These are phyloP conservation scores for Euphorbia schlechtendalii DNA, from an alignment of 441 rosid genomes.

Conservation along the genomic window DNA sequence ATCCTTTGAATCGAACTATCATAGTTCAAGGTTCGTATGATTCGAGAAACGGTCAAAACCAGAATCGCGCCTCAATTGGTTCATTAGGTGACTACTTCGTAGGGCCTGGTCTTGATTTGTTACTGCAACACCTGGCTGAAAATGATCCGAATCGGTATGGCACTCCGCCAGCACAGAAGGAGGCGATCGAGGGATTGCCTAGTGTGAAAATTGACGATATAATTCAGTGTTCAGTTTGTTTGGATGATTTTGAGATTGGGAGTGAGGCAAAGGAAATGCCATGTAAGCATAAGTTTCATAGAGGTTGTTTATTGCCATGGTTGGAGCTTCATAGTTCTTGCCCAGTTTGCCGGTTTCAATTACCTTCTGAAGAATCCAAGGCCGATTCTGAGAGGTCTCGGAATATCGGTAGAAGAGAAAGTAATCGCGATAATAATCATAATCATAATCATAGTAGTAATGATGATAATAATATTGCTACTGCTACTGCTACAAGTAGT, in stretches of 20 bases:
- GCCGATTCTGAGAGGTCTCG: slow-evolving; percentile 38
- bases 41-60: slow-evolving; percentile 28
- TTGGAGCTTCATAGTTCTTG: slow-evolving; percentile 59
- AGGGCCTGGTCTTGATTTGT: slow-evolving; percentile 64
- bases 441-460: slow-evolving; percentile 3
- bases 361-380: slow-evolving; percentile 54
- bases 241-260: slow-evolving; percentile 57
- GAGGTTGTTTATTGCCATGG: slow-evolving; percentile 70
- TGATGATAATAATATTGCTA: slow-evolving; percentile 12
- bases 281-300: slow-evolving; percentile 68
- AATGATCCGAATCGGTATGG: slow-evolving; percentile 74
- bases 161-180: slow-evolving; percentile 64
- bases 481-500: slow-evolving; percentile 8
- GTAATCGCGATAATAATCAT: slow-evolving; percentile 8
- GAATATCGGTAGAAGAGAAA: slow-evolving; percentile 23
- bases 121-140: slow-evolving; percentile 66
- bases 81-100: slow-evolving; percentile 65
- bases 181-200: slow-evolving; percentile 47
- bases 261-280: slow-evolving; percentile 65
- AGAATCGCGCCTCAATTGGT: slow-evolving; percentile 37
- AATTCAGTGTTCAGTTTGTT: slow-evolving; percentile 67
- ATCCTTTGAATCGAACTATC: slow-evolving; percentile 60
- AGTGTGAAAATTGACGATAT: slow-evolving; percentile 38
- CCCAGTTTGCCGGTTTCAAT: slow-evolving; percentile 67
- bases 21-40: slow-evolving; percentile 52